Conservation (phyloP, 495 filamentous ascomycete species). For the Penicillium bialowiezense region DNA sequence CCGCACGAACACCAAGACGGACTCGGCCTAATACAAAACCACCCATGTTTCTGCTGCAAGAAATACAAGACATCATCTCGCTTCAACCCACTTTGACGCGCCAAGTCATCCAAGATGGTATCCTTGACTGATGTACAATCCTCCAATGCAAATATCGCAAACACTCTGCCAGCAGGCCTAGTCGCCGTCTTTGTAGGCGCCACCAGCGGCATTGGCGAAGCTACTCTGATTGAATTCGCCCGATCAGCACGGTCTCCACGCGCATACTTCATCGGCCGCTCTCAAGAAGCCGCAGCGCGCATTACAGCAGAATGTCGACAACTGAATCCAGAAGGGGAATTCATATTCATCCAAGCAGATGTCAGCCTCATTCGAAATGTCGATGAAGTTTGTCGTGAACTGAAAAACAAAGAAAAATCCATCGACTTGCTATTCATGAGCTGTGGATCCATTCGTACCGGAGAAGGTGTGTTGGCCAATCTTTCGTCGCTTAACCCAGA, state of each 20-base stretch:
- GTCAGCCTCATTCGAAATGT: slow-evolving; percentile 55
- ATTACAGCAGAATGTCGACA: slow-evolving; percentile 43
- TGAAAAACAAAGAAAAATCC: slow-evolving; percentile 49
- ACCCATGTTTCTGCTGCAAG: no score
- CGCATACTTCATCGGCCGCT: slow-evolving; percentile 49
- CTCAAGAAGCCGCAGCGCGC: slow-evolving; percentile 38
- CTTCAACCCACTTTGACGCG: no score
- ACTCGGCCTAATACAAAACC: no score
- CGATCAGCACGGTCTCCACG: slow-evolving; percentile 37
- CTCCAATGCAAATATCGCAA: slow-evolving; percentile 38
- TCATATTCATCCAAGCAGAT: slow-evolving; percentile 57
- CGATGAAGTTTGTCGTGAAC: slow-evolving; percentile 57
- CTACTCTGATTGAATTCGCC: slow-evolving; percentile 53
- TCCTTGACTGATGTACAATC: slow-evolving; percentile 29
- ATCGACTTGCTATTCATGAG: slow-evolving; percentile 61
- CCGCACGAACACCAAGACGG: neutral
- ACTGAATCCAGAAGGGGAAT: slow-evolving; percentile 28
- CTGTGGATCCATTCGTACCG: slow-evolving; percentile 10
- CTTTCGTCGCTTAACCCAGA: neutral
- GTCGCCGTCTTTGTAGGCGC: slow-evolving; percentile 60
- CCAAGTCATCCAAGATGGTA: slow-evolving; percentile 33
- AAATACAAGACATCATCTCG: no score
- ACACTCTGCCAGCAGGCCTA: slow-evolving; percentile 35
- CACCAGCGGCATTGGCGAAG: slow-evolving; percentile 60
- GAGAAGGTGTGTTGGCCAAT: slow-evolving; percentile 17